Conservation (phyloP, 2,329 filamentous ascomycete species). For the Aspergillus felis region DNA sequence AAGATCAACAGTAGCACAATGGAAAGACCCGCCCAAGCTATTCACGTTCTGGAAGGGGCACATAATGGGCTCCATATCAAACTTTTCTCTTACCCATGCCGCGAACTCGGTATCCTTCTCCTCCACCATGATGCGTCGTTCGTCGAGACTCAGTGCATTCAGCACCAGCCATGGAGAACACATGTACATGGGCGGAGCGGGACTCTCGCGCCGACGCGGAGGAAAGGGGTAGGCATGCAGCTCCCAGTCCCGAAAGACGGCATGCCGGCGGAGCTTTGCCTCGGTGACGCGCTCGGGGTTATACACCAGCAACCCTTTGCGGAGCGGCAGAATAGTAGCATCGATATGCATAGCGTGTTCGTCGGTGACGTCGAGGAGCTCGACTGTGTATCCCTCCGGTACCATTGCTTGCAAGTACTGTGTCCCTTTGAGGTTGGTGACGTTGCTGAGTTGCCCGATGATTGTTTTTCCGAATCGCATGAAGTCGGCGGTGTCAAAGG, state of each 20-base stretch:
- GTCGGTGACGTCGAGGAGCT: slow-evolving; percentile 24
- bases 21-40: slow-evolving; percentile 31
- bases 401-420: slow-evolving; percentile 24
- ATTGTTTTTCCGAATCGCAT: slow-evolving; percentile 31
- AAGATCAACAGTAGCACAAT: slow-evolving; percentile 27
- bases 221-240: slow-evolving; percentile 21
- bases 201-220: slow-evolving; percentile 7
- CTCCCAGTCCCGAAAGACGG: slow-evolving; percentile 25
- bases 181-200: slow-evolving; percentile 24
- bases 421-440: slow-evolving; percentile 31
- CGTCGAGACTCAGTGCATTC: slow-evolving; percentile 21
- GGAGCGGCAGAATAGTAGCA: slow-evolving; percentile 27
- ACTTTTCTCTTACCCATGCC: slow-evolving; percentile 2
- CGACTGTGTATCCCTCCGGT: slow-evolving; percentile 26
- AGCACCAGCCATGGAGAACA: slow-evolving; percentile 19
- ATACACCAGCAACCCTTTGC: slow-evolving; percentile 25
- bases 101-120: slow-evolving; percentile 16
- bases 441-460: slow-evolving; percentile 30
- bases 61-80: slow-evolving; percentile 17
- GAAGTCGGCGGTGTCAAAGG: slow-evolving; percentile 35
- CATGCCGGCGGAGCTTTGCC: slow-evolving; percentile 17
- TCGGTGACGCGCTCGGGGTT: slow-evolving; percentile 23
- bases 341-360: slow-evolving; percentile 32
- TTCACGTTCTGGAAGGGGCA: slow-evolving; percentile 31
- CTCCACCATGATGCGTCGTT: slow-evolving; percentile 24